Conservation (phyloP, 306 rosid species). For the Purshia tridentata region DNA sequence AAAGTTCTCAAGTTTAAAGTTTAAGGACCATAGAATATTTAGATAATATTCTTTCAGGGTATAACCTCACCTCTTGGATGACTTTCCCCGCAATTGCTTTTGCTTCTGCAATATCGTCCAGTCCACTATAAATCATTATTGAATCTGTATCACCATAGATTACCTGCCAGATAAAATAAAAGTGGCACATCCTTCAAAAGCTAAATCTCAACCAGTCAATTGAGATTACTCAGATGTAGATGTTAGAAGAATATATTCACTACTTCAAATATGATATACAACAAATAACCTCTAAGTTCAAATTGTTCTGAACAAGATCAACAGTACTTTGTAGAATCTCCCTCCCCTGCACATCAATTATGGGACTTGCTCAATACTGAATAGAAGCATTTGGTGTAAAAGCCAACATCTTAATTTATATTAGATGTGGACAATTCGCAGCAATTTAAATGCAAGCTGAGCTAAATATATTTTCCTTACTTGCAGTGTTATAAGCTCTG, state of each 20-base stretch:
- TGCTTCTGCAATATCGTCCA: constrained; percentile 79
- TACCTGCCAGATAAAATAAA: constrained; percentile 53
- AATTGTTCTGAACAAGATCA: constrained; percentile 88
- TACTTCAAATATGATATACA: constrained; percentile 19
- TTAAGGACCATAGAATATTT: constrained; percentile 3
- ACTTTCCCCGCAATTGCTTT: constrained; percentile 79
- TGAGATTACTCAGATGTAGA: constrained; percentile 1
- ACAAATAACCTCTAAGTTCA: constrained; percentile 82
- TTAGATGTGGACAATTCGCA: neutral
- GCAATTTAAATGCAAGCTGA: constrained; percentile 16
- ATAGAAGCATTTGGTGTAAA: constrained; percentile 26
- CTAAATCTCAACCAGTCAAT: constrained; percentile 18
- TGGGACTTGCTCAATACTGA: constrained; percentile 15
- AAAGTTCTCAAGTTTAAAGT: constrained; percentile 23
- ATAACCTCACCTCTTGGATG: constrained; percentile 77
- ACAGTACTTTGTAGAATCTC: constrained; percentile 95
- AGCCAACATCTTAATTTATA: neutral
- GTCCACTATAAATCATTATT: constrained; percentile 93
- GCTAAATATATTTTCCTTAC: constrained; percentile 46
- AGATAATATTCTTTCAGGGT: constrained; percentile 8
- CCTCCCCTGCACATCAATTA: constrained; percentile 72
- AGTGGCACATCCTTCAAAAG: constrained; percentile 24
- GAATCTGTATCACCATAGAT: constrained; percentile 98
- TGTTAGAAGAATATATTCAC: neutral
- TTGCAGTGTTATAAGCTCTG: constrained; percentile 89